Conservation (phyloP, 805 yeast species). For the Candida schatavii region DNA sequence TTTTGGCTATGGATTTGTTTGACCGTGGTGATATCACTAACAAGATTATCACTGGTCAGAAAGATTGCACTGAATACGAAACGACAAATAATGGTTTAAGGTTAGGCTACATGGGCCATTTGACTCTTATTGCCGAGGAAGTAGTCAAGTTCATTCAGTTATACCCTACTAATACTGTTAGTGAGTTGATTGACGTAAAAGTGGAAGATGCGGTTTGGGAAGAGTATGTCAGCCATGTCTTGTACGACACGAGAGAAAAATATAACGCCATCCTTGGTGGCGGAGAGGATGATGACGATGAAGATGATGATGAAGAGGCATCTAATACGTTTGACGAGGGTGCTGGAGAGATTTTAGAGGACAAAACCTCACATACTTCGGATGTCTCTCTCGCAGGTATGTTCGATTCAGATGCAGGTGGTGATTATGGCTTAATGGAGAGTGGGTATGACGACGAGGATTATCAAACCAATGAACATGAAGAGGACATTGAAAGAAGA, state of each 20-base stretch:
- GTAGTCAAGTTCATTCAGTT: conserved; percentile 78
- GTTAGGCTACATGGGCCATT: conserved; percentile 95
- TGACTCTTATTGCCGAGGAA: conserved; percentile 92
- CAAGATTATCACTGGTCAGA: conserved; percentile 46
- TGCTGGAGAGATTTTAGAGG: conserved; percentile 37
- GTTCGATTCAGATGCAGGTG: conserved; percentile 38
- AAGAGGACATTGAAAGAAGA: conserved; percentile 29
- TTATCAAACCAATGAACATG: conserved; percentile 23
- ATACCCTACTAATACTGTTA: conserved; percentile 34
- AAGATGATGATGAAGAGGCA: conserved; percentile 25
- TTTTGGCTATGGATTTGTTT: conserved; percentile 56
- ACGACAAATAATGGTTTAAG: conserved; percentile 53
- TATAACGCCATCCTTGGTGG: conserved; percentile 94
- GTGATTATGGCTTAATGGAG: conserved; percentile 52
- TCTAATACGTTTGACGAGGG: conserved; percentile 35
- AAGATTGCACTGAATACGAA: conserved; percentile 61
- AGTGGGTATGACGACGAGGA: conserved; percentile 17
- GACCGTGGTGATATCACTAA: conserved; percentile 43
- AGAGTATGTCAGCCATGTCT: conserved; percentile 73
- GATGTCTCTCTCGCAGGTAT: conserved; percentile 19
- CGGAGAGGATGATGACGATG: conserved; percentile 46
- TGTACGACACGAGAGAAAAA: conserved; percentile 88
- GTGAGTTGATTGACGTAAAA: conserved; percentile 35
- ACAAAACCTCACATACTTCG: conserved; percentile 17
- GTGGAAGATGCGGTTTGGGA: conserved; percentile 61